These are phyloP conservation scores for Microstegium vimineum DNA, from an alignment of 176 grass and related monocot genomes.

Conservation along the genomic window DNA sequence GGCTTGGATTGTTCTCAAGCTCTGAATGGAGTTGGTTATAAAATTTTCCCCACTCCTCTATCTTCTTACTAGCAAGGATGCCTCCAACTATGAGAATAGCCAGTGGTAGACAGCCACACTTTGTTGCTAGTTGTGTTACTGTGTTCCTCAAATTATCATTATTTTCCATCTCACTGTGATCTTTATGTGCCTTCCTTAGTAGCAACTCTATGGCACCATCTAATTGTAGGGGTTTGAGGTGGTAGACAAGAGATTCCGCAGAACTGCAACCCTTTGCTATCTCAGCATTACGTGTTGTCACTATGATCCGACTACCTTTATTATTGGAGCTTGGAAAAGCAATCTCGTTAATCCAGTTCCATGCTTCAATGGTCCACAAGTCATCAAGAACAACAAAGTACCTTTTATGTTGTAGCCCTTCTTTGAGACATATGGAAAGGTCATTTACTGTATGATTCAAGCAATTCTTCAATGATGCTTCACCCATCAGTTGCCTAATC, in stretches of 20 bases:
- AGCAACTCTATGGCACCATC: background rate
- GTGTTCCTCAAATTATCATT: background rate
- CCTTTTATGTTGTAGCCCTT: background rate
- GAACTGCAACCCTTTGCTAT: background rate
- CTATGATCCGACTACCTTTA: background rate
- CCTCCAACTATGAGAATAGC: background rate
- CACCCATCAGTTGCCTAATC: background rate
- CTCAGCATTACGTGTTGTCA: background rate
- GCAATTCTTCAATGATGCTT: background rate
- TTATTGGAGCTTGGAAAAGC: background rate
- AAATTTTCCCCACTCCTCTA: background rate
- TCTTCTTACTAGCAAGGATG: background rate
- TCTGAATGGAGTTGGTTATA: background rate
- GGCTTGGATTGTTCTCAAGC: background rate
- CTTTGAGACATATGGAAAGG: background rate
- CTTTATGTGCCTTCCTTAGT: background rate
- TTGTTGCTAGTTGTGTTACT: background rate
- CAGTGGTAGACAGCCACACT: background rate
- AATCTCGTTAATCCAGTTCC: background rate
- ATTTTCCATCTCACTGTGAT: background rate
- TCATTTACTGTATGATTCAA: background rate
- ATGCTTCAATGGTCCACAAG: background rate
- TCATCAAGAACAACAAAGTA: constrained; percentile 40
- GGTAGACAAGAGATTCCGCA: background rate
- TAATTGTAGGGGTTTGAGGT: background rate